Evolutionary conservation across 331 rosid genomes (phyloP).

Genomic region (Dryas integrifolia): DNA sequence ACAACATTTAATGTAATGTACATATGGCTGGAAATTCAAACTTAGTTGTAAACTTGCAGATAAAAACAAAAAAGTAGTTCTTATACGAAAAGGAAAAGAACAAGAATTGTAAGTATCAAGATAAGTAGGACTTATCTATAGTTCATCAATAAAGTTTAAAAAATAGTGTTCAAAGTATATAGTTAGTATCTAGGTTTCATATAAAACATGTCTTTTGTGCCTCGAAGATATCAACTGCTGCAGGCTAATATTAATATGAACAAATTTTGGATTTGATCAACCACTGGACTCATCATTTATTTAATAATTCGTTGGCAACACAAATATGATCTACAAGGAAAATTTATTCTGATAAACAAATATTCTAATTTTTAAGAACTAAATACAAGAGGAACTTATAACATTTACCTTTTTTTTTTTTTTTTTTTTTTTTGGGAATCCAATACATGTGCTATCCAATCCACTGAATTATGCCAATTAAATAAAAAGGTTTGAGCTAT

Average conservation of each 20-base stretch:
- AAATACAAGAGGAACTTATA: background rate
- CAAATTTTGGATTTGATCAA: background rate
- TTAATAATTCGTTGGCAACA: background rate
- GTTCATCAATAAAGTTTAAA: slow-evolving; percentile 3
- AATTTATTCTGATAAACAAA: background rate
- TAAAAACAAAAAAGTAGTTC: background rate
- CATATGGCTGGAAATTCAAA: background rate
- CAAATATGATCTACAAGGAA: background rate
- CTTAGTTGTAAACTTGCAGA: background rate
- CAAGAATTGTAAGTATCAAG: background rate
- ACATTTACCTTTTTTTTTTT: background rate
- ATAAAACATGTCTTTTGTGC: slow-evolving; percentile 21
- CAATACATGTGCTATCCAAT: slow-evolving; percentile 9
- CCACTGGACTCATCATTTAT: background rate
- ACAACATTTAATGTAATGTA: background rate
- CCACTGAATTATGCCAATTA: background rate
- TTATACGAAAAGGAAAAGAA: background rate
- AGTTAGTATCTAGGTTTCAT: slow-evolving; percentile 11
- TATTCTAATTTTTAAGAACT: background rate
- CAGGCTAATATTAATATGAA: slow-evolving; percentile 7
- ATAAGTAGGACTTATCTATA: background rate
- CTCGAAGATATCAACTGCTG: slow-evolving; percentile 26
- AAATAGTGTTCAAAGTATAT: slow-evolving; percentile 7
- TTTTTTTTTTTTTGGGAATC: background rate
- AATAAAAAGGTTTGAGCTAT: background rate